Conservation (phyloP, 2,329 filamentous ascomycete species). For the Pseudopithomyces chartarum region DNA sequence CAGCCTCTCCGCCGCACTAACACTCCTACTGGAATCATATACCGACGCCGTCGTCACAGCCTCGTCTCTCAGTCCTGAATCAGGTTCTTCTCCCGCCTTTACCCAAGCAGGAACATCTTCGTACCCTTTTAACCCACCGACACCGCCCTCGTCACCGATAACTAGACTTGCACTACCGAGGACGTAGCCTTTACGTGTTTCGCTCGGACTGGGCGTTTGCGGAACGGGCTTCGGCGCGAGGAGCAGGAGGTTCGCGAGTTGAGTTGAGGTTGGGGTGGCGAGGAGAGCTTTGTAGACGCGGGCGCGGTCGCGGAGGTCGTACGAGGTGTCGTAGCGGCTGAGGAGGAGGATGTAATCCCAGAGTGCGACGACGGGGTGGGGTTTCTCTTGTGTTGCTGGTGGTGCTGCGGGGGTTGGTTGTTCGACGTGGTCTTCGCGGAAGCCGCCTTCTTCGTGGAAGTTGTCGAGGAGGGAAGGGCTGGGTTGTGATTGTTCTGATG, state of each 20-base stretch:
- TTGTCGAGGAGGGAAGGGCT: conserved; percentile 30
- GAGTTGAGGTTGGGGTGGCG: conserved; percentile 71
- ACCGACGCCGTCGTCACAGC: conserved; percentile 29
- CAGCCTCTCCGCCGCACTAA: conserved; percentile 67
- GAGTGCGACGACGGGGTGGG: conserved; percentile 74
- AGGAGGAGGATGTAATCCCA: conserved; percentile 87
- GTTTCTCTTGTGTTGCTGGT: conserved; percentile 43
- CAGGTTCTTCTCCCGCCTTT: conserved; percentile 75
- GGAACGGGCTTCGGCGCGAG: conserved; percentile 94
- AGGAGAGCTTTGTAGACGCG: conserved; percentile 87
- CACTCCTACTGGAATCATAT: conserved; percentile 38
- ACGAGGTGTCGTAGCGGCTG: conserved; percentile 90
- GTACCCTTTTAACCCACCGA: conserved; percentile 75
- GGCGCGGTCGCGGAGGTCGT: conserved; percentile 89
- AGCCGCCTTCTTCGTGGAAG: conserved; percentile 42
- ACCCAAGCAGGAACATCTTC: conserved; percentile 88
- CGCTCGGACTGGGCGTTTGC: conserved; percentile 86
- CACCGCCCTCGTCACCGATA: conserved; percentile 73
- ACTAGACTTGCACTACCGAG: conserved; percentile 87
- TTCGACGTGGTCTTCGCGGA: conserved; percentile 34
- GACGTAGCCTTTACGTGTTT: conserved; percentile 75
- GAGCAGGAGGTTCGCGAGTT: conserved; percentile 87
- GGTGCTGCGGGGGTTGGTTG: conserved; percentile 10
- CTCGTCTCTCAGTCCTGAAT: conserved; percentile 71
- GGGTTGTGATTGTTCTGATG: conserved; percentile 29